phyloP scores from a whole-genome alignment of 208 protist species.

The Giardia duodenalis region DNA sequence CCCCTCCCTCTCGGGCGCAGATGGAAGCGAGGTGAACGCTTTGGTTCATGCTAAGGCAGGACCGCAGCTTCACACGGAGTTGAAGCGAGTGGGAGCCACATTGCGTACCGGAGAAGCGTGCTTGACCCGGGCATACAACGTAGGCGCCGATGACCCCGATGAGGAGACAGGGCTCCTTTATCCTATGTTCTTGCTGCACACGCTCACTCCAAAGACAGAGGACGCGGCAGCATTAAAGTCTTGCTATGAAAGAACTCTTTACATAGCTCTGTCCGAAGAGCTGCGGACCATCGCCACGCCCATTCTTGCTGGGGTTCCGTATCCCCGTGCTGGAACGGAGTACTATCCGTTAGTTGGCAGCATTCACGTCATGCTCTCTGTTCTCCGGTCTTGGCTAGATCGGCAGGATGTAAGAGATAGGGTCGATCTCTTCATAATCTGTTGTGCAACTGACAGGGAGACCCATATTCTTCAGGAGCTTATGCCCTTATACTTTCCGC shows the following conservation, averaged over 20 bases:
- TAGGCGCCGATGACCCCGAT: not conserved
- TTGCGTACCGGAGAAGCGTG: not conserved
- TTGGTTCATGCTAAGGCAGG: not conserved
- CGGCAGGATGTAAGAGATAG: not conserved
- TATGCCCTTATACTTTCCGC: slow-evolving; percentile 22
- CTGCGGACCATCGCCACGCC: not conserved
- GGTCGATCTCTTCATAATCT: not conserved
- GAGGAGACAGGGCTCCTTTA: not conserved
- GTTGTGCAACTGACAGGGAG: slow-evolving; percentile 7
- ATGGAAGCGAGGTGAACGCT: not conserved
- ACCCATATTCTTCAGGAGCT: not conserved
- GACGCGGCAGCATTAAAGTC: not conserved
- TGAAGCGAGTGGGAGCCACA: not conserved
- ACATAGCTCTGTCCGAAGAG: not conserved
- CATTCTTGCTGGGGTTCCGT: not conserved
- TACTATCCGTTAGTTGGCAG: slow-evolving; percentile 23
- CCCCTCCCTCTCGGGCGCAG: not conserved
- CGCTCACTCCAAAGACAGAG: not conserved
- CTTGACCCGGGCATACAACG: not conserved
- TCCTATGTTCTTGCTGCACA: not conserved
- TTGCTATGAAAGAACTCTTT: not conserved
- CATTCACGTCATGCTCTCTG: not conserved
- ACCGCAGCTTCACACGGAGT: not conserved
- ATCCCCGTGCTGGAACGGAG: not conserved
- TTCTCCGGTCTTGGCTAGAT: not conserved